A percentile compares a stretch with the other conserved stretches of the same genome.
These are phyloP conservation scores for Thuidium tamariscinum DNA, from an alignment of 225 moss, liverwort and hornwort genomes.

Conservation along the genomic window DNA sequence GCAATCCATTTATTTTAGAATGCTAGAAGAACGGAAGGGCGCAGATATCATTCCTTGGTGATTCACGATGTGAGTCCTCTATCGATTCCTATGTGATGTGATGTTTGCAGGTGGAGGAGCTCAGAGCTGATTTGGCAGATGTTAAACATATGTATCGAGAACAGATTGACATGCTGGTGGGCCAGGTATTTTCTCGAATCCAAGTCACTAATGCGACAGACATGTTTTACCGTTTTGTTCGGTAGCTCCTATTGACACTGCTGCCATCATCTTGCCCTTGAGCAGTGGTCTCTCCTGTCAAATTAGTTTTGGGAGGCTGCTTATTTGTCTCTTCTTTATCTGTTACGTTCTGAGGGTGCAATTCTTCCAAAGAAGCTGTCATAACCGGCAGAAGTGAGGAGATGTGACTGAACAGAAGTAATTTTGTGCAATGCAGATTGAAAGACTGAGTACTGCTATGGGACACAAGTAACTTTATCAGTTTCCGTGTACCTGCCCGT, in stretches of 20 bases:
- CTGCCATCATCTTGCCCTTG: not conserved
- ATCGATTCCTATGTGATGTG: not conserved
- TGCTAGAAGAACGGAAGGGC: not conserved
- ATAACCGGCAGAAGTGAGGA: not conserved
- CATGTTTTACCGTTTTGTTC: not conserved
- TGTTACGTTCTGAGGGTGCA: not conserved
- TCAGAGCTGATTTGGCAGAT: conserved; percentile 93
- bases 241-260: not conserved
- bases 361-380: not conserved
- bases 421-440: conserved; percentile 58
- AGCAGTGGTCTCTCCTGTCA: not conserved
- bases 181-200: conserved; percentile 53
- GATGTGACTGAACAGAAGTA: not conserved
- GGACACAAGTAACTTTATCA: conserved; percentile 30
- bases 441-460: conserved; percentile 67
- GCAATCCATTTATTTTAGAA: not conserved
- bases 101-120: conserved; percentile 80
- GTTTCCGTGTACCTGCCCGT: not conserved
- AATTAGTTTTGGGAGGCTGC: not conserved
- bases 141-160: conserved; percentile 99
- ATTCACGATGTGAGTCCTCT: not conserved
- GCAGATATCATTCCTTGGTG: not conserved
- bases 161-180: conserved; percentile 94
- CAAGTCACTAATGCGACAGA: not conserved
- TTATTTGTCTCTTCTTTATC: not conserved